phyloP scores from a whole-genome alignment of 306 rosid species.

The Inga oerstediana region DNA sequence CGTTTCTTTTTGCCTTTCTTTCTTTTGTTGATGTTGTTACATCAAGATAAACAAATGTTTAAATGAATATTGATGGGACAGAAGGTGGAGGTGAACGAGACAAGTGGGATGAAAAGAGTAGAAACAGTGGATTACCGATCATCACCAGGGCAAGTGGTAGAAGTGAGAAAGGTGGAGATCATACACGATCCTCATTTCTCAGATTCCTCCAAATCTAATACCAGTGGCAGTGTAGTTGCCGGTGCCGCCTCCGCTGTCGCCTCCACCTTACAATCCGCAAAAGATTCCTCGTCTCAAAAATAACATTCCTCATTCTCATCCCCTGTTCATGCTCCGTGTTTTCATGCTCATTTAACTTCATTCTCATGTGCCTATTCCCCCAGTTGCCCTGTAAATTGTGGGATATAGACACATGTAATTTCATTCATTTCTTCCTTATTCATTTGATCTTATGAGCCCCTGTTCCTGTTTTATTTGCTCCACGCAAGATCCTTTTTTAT shows the following conservation, averaged over 20 bases:
- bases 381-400: neutral
- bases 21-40: neutral
- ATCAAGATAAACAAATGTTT: neutral
- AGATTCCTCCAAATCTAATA: conserved; percentile 8
- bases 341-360: neutral
- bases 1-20: no score
- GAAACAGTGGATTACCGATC: conserved; percentile 53
- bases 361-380: neutral
- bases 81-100: conserved; percentile 27
- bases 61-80: neutral
- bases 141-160: conserved; percentile 53
- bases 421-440: conserved; percentile 20
- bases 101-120: conserved; percentile 41
- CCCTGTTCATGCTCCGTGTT: neutral
- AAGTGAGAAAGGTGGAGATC: conserved; percentile 55
- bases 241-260: conserved; percentile 56
- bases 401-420: conserved; percentile 22
- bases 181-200: conserved; percentile 49
- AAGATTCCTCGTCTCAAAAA: conserved; percentile 53
- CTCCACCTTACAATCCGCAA: conserved; percentile 58
- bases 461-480: neutral
- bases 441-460: neutral
- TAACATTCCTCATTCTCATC: conserved; percentile 7
- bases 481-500: neutral
- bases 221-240: conserved; percentile 59